Evolutionary conservation across 164 flowering plant species (phyloP).

Genomic region (Nymphaea colorata): DNA sequence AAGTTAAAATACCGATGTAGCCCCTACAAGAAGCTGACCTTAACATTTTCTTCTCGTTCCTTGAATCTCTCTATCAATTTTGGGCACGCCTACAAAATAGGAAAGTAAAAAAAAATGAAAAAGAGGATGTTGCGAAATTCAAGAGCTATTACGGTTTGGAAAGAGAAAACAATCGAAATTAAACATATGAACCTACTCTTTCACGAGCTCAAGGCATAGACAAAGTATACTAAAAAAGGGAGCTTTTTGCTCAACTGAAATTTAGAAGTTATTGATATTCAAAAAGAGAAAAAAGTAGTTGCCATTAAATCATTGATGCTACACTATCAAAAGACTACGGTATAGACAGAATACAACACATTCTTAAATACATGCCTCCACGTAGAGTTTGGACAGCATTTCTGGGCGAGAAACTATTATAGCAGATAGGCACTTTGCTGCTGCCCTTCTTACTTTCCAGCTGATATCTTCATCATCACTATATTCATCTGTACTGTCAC

Average conservation of each 20-base stretch:
- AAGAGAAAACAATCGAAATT: neutral
- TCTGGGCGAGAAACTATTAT: conserved; percentile 96
- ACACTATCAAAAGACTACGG: neutral
- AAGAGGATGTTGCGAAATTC: too few species aligned
- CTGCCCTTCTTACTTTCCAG: conserved; percentile 99
- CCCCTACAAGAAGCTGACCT: conserved; percentile 27
- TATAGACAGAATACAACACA: neutral
- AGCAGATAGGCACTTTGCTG: conserved; percentile 95
- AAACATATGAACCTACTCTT: neutral
- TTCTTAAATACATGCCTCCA: conserved; percentile 38
- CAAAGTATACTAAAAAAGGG: neutral
- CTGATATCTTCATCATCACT: conserved; percentile 98
- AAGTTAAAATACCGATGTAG: neutral
- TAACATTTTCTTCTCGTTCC: conserved; percentile 99
- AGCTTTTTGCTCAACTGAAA: too few species aligned
- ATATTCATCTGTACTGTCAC: conserved; percentile 94
- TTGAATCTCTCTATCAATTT: conserved; percentile 94
- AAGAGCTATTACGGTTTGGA: neutral
- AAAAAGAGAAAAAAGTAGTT: too few species aligned
- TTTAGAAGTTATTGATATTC: too few species aligned
- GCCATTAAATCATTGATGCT: too few species aligned
- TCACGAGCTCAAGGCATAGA: neutral
- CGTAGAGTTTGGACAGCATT: conserved; percentile 76
- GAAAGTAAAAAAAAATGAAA: neutral
- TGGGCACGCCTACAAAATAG: conserved; percentile 78